Conservation (phyloP, 208 protist species). For the Phytomonas francai region DNA sequence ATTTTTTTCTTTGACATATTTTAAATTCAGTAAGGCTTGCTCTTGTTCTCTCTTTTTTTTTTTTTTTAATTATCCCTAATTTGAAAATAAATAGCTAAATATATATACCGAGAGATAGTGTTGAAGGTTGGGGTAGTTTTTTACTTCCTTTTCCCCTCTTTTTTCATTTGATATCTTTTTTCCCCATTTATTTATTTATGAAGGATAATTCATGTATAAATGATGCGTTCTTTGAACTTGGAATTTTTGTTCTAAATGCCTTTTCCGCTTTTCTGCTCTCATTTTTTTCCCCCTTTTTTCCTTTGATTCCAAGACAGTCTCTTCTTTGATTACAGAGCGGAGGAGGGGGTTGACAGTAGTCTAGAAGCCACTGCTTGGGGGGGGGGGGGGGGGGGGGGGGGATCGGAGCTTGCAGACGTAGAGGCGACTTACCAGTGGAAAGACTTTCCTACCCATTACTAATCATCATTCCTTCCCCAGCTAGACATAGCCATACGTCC, state of each 20-base stretch:
- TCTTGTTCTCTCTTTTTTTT: slow-evolving; percentile 12
- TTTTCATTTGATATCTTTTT: neutral
- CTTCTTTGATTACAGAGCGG: no score
- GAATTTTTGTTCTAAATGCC: slow-evolving; percentile 1
- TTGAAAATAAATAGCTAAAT: no score
- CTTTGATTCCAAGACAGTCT: neutral
- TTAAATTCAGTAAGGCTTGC: neutral
- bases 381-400: no score
- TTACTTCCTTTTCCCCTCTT: neutral
- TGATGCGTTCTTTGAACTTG: neutral
- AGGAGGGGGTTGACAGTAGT: no score
- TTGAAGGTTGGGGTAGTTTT: no score
- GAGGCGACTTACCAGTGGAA: no score
- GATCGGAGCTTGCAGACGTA: no score
- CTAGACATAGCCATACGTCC: no score
- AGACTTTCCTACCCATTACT: neutral
- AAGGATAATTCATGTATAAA: neutral
- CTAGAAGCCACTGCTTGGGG: no score
- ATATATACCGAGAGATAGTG: no score
- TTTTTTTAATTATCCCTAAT: slow-evolving; percentile 7
- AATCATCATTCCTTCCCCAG: no score
- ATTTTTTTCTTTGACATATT: slow-evolving; percentile 7
- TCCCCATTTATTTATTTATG: neutral
- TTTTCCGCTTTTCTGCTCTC: no score
- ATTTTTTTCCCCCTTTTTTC: slow-evolving; percentile 6